These are phyloP conservation scores for Xanthoconium separans DNA, from an alignment of 1,284 basidiomycete species.

Conservation along the genomic window DNA sequence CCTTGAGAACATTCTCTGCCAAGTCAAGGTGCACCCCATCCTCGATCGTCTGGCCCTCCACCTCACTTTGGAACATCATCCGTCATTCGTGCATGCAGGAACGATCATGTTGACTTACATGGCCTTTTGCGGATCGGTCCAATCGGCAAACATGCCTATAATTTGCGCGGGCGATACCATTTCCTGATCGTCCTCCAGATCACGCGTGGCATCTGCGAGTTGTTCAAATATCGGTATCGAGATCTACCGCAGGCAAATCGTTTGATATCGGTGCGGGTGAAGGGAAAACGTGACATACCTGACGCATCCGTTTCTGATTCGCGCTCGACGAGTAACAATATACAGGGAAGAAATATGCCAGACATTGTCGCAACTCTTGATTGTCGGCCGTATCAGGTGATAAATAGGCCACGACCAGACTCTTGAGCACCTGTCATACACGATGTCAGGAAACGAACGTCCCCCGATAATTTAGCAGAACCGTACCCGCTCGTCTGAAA, in stretches of 20 bases:
- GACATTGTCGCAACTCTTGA: constrained; percentile 86
- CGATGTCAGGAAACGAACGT: neutral
- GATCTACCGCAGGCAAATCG: constrained; percentile 46
- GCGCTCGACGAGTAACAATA: constrained; percentile 84
- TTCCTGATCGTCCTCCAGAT: constrained; percentile 73
- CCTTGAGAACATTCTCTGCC: constrained; percentile 71
- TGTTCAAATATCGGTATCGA: constrained; percentile 76
- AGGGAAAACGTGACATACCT: constrained; percentile 44
- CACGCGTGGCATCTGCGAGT: constrained; percentile 66
- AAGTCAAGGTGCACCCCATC: constrained; percentile 75
- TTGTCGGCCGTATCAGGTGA: constrained; percentile 86
- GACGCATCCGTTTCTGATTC: constrained; percentile 81
- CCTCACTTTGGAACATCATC: constrained; percentile 28
- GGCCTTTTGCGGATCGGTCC: constrained; percentile 88
- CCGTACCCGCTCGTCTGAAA: constrained; percentile 70
- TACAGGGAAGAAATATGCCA: constrained; percentile 95
- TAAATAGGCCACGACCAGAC: constrained; percentile 82
- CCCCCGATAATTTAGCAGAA: neutral
- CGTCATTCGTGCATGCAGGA: constrained; percentile 8
- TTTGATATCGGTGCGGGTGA: too few species aligned
- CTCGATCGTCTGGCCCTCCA: constrained; percentile 43
- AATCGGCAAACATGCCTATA: constrained; percentile 84
- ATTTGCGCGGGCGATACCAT: constrained; percentile 84
- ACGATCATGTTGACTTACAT: constrained; percentile 42
- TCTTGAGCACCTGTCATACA: constrained; percentile 65